phyloP scores from a whole-genome alignment of 306 rosid species.

The Amphicarpaea edgeworthii region DNA sequence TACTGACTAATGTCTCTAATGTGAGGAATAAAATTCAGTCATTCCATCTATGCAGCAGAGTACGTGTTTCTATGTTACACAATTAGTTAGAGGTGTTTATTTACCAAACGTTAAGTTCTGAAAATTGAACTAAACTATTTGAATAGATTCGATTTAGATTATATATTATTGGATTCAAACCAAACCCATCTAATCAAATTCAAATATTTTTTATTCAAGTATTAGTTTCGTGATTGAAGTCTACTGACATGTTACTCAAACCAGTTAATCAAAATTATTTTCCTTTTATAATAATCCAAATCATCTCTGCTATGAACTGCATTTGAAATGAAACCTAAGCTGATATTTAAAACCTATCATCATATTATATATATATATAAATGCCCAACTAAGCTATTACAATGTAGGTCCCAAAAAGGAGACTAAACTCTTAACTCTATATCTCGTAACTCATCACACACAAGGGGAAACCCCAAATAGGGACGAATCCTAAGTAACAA shows the following conservation, averaged over 20 bases:
- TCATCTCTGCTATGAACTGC: no score
- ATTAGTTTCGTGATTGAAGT: background rate
- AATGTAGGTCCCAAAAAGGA: conserved; percentile 42
- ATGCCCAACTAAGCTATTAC: conserved; percentile 40
- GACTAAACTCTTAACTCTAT: conserved; percentile 47
- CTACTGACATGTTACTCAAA: background rate
- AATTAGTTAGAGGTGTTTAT: background rate
- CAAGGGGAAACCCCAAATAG: conserved; percentile 55
- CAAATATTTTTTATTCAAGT: background rate
- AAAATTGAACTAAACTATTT: background rate
- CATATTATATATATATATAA: background rate
- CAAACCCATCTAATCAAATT: background rate
- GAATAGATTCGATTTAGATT: background rate
- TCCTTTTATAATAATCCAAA: background rate
- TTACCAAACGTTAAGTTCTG: background rate
- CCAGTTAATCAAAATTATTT: no score
- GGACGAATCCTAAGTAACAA: conserved; percentile 54
- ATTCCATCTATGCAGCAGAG: background rate
- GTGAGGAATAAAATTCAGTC: background rate
- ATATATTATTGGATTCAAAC: background rate
- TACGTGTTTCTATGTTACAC: background rate
- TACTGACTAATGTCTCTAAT: no score
- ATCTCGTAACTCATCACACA: conserved; percentile 55
- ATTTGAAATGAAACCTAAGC: background rate
- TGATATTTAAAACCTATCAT: conserved; percentile 18